phyloP scores from a whole-genome alignment of 2,329 filamentous ascomycete species.

The Ambrosiella xylebori region DNA sequence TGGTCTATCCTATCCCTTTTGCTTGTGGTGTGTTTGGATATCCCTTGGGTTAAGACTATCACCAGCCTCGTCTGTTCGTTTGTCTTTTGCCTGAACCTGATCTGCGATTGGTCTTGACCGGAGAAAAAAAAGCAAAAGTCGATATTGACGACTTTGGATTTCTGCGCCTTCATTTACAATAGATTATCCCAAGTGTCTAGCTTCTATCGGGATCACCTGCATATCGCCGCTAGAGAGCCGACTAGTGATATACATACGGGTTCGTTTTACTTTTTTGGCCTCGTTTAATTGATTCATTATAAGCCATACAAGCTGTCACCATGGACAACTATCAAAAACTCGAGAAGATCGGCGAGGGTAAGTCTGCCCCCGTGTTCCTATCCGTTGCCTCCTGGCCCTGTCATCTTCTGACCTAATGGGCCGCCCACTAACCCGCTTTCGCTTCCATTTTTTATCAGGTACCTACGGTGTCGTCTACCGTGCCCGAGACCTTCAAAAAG shows the following conservation, averaged over 20 bases:
- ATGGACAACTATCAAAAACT: conserved; percentile 95
- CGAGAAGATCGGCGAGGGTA: conserved; percentile 92
- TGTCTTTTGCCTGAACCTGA: neutral
- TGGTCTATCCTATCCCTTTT: neutral
- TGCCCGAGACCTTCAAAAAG: conserved; percentile 66
- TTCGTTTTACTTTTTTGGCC: too few species aligned
- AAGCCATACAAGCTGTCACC: neutral
- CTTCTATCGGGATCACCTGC: too few species aligned
- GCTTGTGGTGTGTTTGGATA: neutral
- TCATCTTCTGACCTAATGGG: neutral
- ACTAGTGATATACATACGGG: too few species aligned
- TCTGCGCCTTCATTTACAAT: too few species aligned
- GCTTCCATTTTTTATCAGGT: conserved; percentile 31
- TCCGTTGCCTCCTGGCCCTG: neutral
- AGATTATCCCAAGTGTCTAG: too few species aligned
- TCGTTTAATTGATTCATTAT: too few species aligned
- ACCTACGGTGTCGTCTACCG: conserved; percentile 96
- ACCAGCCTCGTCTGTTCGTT: neutral
- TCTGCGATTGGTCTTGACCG: neutral
- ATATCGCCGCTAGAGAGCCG: too few species aligned
- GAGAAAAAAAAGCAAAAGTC: too few species aligned
- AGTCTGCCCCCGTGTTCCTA: conserved; percentile 3
- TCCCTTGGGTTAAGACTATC: neutral
- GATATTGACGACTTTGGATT: neutral
- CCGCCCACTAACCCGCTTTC: conserved; percentile 2